phyloP scores from a whole-genome alignment of 495 filamentous ascomycete genomes.

The Annulohypoxylon nitens region DNA sequence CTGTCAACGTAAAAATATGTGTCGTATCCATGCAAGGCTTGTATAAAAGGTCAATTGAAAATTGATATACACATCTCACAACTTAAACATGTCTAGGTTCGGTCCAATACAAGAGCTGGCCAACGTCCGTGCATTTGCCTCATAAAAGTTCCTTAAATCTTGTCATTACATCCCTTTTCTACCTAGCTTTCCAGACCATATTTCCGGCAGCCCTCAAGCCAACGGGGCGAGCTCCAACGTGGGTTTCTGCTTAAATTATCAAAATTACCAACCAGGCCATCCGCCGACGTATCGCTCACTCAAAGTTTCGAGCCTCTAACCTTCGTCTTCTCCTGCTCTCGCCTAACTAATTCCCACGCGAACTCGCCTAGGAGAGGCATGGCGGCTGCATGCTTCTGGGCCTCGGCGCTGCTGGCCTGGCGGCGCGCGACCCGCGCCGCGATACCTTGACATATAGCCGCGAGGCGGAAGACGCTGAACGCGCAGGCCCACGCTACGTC shows the following conservation, averaged over 20 bases:
- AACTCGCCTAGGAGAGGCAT: constrained; percentile 76
- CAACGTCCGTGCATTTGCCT: background rate
- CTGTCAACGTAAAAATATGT: background rate
- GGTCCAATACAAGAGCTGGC: background rate
- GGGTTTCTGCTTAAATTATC: background rate
- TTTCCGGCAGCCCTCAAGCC: background rate
- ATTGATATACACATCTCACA: background rate
- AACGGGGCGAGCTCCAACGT: background rate
- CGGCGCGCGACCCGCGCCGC: constrained; percentile 84
- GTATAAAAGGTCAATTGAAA: background rate
- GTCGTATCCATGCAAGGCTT: background rate
- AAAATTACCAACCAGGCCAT: too few relatives aligned
- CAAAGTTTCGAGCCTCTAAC: constrained; percentile 16
- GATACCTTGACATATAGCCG: constrained; percentile 95
- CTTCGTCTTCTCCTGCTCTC: constrained; percentile 38
- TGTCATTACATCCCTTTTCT: background rate
- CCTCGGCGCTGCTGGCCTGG: constrained; percentile 91
- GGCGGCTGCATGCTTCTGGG: constrained; percentile 74
- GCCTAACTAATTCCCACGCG: constrained; percentile 74
- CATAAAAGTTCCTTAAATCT: background rate
- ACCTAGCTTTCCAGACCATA: background rate
- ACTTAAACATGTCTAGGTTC: background rate
- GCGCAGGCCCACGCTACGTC: constrained; percentile 77
- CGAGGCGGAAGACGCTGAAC: constrained; percentile 70
- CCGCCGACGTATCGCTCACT: background rate